Base-by-base conservation (phyloP, 2,329 filamentous ascomycete genomes). In the Cladophialophora psammophila region DNA sequence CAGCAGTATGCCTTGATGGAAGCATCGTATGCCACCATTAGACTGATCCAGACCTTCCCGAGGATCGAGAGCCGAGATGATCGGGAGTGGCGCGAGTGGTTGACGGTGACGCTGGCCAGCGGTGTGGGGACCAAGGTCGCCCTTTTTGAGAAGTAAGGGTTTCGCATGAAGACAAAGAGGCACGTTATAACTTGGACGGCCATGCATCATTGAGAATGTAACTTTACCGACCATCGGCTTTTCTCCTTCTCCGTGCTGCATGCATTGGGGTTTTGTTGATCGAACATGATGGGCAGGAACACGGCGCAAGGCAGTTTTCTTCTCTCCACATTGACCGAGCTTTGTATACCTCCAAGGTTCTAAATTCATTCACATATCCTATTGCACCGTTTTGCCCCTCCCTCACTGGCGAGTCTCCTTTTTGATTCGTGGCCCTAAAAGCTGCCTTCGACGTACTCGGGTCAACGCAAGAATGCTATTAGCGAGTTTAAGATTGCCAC, bases 81-180 rank as follows among this genome's bases (percentile, higher is more conserved):
- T 8, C 52, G 66, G 38, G 67, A 69, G 56, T 73, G 72, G 72
- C 61, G 69, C 91, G 90, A 74, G 92, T 96, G 63, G 82, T 87
- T n/a, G 95, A 94, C 84, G 92, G 83, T 71, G 93, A 92, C 82
- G 88, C 90, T 0, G 90, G 92, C 67, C 95, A 96, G 82, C 91
- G 90, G 0, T 91, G 92, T 10, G 84, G 89, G 60, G 93, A 93
- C 64, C 57, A 70, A 70, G 55, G 69, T 71, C 7, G 67, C 69
- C 3, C 56, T 71, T 18, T 71, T 66, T 57, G 69, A 71, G 40
- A 69, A 69, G 50, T 71, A 60, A 71, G 4, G 31, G 50, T 6
- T 36, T n/a, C n/a, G n/a, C n/a, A 10, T 36, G 42, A 9, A 42
- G 7, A 18, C n/a, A 35, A 54, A 31, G 13, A 52, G 48, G 35